Base-by-base conservation (phyloP, 2,329 filamentous ascomycete species). In the Arthrobotrys sphaeroides region DNA sequence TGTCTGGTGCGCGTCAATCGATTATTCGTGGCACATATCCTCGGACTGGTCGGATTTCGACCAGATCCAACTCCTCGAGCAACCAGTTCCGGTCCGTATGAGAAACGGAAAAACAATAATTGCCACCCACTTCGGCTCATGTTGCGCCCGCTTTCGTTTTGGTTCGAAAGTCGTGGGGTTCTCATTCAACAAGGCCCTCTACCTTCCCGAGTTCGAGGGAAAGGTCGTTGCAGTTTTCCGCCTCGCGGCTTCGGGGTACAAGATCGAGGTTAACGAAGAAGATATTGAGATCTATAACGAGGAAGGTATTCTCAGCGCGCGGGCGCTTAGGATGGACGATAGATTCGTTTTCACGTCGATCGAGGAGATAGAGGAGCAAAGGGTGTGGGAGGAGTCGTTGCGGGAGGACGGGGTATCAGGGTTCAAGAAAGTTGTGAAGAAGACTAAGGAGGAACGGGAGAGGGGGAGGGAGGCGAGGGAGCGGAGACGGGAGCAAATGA, bases 141-240 rank as follows among this genome's bases (percentile, higher is more conserved):
- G 42, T 47, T 42, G 42, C 1, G 33, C 69, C 3, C 13, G 16
- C 12, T 40, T 73, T 22, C 42, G 49, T 7, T 61, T 61, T 3
- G 61, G 24, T 0, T 18, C 43, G 5, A 47, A 33, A 22, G 20
- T 3, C 1, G 42, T 33, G 36, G 22, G 45, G 20, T 40, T 74
- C 3, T 62, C 31, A 12, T n/a, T 73, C 10, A 18, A 13, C 10
- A 18, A 62, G 3, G 28, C 36, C 18, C 55, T 74, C 0, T 67
- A 74, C n/a, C n/a, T 68, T 10, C 53, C 69, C 2, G 13, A 42
- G 16, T 74, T 74, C 26, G 53, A 74, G 2, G 62, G 69, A 13
- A 74, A 62, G 16, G 69, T 62, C 0, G 57, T 74, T 10, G 31
- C 61, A 3, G 36, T 74, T 3, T 26, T 36, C 4, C 36, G 33